Evolutionary conservation across 2,329 filamentous ascomycete species (phyloP).

Genomic region (Trichoderma koningiopsis): DNA sequence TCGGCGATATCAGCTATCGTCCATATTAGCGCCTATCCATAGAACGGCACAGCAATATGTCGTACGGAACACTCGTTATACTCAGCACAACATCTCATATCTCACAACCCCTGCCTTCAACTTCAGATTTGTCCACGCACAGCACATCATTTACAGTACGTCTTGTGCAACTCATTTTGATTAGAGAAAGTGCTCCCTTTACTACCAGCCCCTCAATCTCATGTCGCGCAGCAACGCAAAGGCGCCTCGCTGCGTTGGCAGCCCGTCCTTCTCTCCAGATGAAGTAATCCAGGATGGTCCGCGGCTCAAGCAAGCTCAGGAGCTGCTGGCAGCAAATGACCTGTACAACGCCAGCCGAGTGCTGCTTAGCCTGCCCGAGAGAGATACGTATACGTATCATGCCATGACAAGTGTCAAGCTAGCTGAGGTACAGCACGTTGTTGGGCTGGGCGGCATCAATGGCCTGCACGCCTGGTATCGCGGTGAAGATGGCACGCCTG

Average conservation of each 20-base stretch:
- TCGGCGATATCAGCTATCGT: conserved; percentile 1
- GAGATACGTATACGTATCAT: conserved; percentile 54
- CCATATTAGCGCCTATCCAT: background rate
- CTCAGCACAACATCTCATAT: background rate
- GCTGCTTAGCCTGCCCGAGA: conserved; percentile 48
- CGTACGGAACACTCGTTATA: background rate
- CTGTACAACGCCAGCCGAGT: conserved; percentile 48
- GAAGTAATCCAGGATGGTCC: conserved; percentile 43
- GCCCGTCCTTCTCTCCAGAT: conserved; percentile 47
- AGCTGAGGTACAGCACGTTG: conserved; percentile 50
- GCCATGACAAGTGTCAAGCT: conserved; percentile 54
- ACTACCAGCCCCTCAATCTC: background rate
- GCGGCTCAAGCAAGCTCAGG: conserved; percentile 42
- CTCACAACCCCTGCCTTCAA: background rate
- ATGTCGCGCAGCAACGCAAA: conserved; percentile 36
- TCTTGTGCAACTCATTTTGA: background rate
- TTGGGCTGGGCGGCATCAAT: conserved; percentile 48
- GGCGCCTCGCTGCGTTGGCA: conserved; percentile 48
- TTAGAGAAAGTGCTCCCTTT: background rate
- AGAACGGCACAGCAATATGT: background rate
- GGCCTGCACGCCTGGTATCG: conserved; percentile 55
- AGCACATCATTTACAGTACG: background rate
- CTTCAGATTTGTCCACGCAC: background rate
- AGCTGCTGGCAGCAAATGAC: conserved; percentile 47
- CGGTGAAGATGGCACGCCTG: conserved; percentile 39